Evolutionary conservation across 2,329 filamentous ascomycete species (phyloP), one percentile per base, ranked within the genome.

Genomic region (Clonostachys byssicola): DNA sequence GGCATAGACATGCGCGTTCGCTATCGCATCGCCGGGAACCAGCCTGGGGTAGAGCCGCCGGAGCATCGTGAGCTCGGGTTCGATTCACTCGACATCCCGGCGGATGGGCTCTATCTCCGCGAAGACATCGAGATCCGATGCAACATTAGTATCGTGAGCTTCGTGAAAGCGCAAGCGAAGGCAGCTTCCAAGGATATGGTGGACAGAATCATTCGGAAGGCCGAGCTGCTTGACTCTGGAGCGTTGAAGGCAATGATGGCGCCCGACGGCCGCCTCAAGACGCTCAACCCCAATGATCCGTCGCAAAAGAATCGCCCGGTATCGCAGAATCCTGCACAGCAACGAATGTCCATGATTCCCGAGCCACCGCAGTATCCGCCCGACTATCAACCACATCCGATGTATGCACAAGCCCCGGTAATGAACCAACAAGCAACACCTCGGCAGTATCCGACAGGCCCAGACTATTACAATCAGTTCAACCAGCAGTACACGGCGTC

Each of bases 101-200:
- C 71, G 23, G 81, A 87, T 49, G 85, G 85, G 0, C 64, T 88
- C 4, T 88, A 88, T 56, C 67, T 88, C 49, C 75, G 83, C 48
- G 83, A 87, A 56, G 85, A 88, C 52, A 84, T 88, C 39, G 83
- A 88, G 60, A 83, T 88, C 64, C 78, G 77, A 56, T 85, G 82
- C 71, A 88, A 86, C 59, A 68, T 88, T 46, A 75, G 83, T 49
- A 74, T 86, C 64, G 73, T 83, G 48, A 60, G 72, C 43, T 86
- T 86, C 49, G 83, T 88, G 53, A 86, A 85, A 69, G 73, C 78
- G 49, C 81, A 87, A 60, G 75, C 79, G 57, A 85, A 85, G 65
- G 74, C 80, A 8, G 81, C 85, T 6, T 82, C 81, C 54, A 83
- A 82, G 52, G 75, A 85, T 49, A 85, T 88, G 79, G 78, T 88